These are phyloP conservation scores for Carex parvula DNA, from an alignment of 176 grass and related monocot species.

Conservation along the genomic window DNA sequence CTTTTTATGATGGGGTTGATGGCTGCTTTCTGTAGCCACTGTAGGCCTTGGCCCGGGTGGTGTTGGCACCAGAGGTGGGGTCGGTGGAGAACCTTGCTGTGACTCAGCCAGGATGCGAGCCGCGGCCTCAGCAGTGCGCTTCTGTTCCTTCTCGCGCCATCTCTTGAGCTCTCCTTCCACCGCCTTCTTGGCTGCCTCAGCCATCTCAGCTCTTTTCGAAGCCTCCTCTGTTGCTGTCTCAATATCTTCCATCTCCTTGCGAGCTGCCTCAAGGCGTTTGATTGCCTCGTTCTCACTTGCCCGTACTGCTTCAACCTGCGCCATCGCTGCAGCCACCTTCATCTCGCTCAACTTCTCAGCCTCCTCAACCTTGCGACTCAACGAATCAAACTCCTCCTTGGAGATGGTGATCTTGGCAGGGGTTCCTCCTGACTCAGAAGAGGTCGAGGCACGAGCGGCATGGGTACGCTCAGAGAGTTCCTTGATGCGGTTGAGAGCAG, in stretches of 20 bases:
- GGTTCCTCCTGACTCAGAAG: conserved; percentile 49
- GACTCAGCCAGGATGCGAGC: conserved; percentile 43
- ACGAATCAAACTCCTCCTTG: conserved; percentile 83
- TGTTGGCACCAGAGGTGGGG: conserved; percentile 18
- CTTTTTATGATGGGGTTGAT: conserved; percentile 46
- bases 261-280: conserved; percentile 57
- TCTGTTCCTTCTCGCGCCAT: conserved; percentile 83
- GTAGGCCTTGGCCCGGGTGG: conserved; percentile 28
- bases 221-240: conserved; percentile 81
- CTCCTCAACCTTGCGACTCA: conserved; percentile 78
- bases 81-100: conserved; percentile 18
- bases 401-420: conserved; percentile 79
- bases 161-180: conserved; percentile 89
- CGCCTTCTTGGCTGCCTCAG: conserved; percentile 83
- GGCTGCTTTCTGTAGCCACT: conserved; percentile 38
- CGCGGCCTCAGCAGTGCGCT: conserved; percentile 50
- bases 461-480: conserved; percentile 78
- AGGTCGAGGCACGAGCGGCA: conserved; percentile 62
- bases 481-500: conserved; percentile 78
- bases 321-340: conserved; percentile 90
- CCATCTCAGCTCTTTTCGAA: conserved; percentile 84
- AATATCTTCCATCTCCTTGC: conserved; percentile 93
- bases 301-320: conserved; percentile 79
- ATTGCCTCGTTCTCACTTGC: conserved; percentile 87
- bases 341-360: conserved; percentile 87